Evolutionary conservation across 2,329 filamentous ascomycete genomes (phyloP).

Genomic region (Cladobotryum protrusum): DNA sequence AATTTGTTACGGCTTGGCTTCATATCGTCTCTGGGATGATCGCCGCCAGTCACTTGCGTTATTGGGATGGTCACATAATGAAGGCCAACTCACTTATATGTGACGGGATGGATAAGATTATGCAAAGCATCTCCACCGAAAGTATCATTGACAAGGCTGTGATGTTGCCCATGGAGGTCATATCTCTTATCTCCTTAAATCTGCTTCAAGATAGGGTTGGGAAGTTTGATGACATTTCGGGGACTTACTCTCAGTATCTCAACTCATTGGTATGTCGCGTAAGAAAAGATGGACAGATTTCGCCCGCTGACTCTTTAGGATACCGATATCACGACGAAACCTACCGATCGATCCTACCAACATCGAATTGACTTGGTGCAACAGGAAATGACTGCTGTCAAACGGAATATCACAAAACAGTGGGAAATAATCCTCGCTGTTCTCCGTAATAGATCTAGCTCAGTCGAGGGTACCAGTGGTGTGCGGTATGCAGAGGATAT

Average conservation of each 20-base stretch:
- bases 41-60: conserved; percentile 10
- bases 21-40: conserved; percentile 35
- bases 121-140: conserved; percentile 26
- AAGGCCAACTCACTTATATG: conserved; percentile 26
- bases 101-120: conserved; percentile 31
- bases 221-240: conserved; percentile 31
- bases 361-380: conserved; percentile 34
- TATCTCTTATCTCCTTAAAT: conserved; percentile 33
- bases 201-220: conserved; percentile 34
- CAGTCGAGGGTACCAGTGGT: background rate
- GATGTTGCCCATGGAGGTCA: conserved; percentile 37
- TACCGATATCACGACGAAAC: conserved; percentile 33
- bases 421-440: conserved; percentile 19
- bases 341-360: conserved; percentile 36
- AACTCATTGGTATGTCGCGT: conserved; percentile 29
- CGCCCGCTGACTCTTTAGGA: conserved; percentile 26
- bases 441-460: conserved; percentile 17
- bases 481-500: conserved; percentile 7
- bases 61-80: conserved; percentile 25
- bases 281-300: too few species aligned
- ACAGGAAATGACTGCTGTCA: conserved; percentile 35
- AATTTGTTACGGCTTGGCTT: conserved; percentile 36
- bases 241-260: conserved; percentile 38
- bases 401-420: conserved; percentile 29
- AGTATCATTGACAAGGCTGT: conserved; percentile 31